Base-by-base conservation (phyloP, 306 rosid species). In the Rosa chinensis region DNA sequence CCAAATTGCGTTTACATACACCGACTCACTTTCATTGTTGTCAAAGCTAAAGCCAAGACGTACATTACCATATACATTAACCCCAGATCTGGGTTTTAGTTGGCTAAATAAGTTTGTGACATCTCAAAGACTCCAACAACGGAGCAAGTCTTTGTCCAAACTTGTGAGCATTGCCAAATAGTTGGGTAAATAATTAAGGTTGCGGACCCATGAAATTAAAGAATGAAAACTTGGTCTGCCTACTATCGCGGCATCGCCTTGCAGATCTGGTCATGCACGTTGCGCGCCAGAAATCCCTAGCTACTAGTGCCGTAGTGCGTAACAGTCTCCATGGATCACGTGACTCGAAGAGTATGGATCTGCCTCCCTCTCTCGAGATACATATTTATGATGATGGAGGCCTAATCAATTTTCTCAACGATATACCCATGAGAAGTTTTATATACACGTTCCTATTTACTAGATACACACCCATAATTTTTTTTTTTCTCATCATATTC, bases 151-250 rank as follows among this genome's bases (percentile, higher is more conserved):
- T 10, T 23, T 23, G 14, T 44, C 43, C 71, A 62, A 62, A 75
- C 52, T 5, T 10, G 32, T 1, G 13, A 4, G 37, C 59, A 39
- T 76, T 5, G 71, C 2, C 47, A 25, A 0, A 5, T 25, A 0
- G 61, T 47, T 76, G 1, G 79, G 79, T 45, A 10, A 5, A 32
- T 20, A 17, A 18, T 76, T 28, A 10, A 62, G 2, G 23, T 23
- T 5, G 17, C 16, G 56, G 70, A 9, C 78, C 78, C 78, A 23
- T 43, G 70, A 61, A 3, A 61, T n/a, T 75, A 59, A 44, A 42
- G 44, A 18, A 75, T 25, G 44, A 32, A 35, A 56, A 56, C 62
- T 56, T 56, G 62, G 62, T 56, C 62, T 20, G 62, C 12, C 8
- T 55, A 47, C 48, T 1, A 32, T 32, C 37, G 37, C 37, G 45